These are phyloP conservation scores for Crithidia bombi DNA, from an alignment of 208 protist genomes.

Conservation along the genomic window DNA sequence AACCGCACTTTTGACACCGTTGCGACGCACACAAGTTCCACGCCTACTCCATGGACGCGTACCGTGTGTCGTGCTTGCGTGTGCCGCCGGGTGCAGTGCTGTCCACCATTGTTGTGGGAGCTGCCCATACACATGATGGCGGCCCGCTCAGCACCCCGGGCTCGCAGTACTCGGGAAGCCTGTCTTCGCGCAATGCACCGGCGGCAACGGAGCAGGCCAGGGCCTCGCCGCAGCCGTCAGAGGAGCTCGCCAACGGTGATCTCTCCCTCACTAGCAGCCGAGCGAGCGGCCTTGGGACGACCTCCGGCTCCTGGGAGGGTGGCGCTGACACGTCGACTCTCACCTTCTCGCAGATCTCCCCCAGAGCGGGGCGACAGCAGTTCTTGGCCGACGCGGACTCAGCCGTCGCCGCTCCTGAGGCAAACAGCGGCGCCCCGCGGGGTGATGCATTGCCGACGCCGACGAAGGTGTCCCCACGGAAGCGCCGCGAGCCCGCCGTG, in stretches of 20 bases:
- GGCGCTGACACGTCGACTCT: background rate
- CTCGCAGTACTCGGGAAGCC: background rate
- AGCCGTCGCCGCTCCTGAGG: background rate
- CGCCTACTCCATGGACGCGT: conserved; percentile 7
- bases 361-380: background rate
- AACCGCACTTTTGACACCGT: background rate
- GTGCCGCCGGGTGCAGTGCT: conserved; percentile 1
- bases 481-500: conserved; percentile 9
- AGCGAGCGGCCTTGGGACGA: background rate
- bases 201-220: background rate
- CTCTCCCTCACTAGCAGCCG: conserved; percentile 6
- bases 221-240: background rate
- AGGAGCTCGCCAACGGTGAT: background rate
- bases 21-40: too few relatives aligned
- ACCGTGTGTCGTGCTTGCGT: background rate
- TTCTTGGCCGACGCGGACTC: background rate
- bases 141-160: background rate
- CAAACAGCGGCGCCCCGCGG: background rate
- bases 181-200: background rate
- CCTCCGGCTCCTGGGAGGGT: conserved; percentile 16
- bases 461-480: conserved; percentile 1
- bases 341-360: conserved; percentile 5
- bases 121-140: background rate
- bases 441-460: background rate
- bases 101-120: background rate